Conservation (phyloP, 2,329 filamentous ascomycete genomes). For the Curvularia lunata region DNA sequence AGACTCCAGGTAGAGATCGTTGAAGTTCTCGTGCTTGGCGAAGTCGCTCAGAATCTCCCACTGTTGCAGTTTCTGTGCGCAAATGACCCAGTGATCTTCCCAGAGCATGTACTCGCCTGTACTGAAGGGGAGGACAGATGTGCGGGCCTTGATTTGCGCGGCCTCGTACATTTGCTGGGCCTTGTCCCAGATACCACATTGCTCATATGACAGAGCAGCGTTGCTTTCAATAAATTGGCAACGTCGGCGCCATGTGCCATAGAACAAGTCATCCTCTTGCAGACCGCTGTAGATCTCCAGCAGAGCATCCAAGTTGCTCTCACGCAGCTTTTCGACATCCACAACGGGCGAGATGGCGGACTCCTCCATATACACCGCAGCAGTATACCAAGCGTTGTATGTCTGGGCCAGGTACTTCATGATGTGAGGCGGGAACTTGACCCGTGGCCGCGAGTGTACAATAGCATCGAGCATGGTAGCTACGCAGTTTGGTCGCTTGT, state of each 20-base stretch:
- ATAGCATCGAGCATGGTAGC: conserved; percentile 89
- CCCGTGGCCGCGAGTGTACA: conserved; percentile 81
- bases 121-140: conserved; percentile 93
- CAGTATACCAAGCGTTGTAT: conserved; percentile 98
- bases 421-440: conserved; percentile 93
- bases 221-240: conserved; percentile 98
- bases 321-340: conserved; percentile 82
- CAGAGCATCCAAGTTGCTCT: conserved; percentile 96
- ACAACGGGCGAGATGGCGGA: conserved; percentile 82
- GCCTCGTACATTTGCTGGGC: conserved; percentile 96
- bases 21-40: conserved; percentile 98
- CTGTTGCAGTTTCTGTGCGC: conserved; percentile 96
- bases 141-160: conserved; percentile 95
- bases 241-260: conserved; percentile 92
- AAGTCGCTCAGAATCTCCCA: conserved; percentile 99
- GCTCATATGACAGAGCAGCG: conserved; percentile 94
- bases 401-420: conserved; percentile 94
- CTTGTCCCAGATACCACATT: conserved; percentile 99
- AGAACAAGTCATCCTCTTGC: conserved; percentile 96
- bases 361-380: conserved; percentile 86
- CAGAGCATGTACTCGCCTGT: conserved; percentile 98
- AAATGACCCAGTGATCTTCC: conserved; percentile 99
- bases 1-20: conserved; percentile 92
- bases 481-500: conserved; percentile 93
- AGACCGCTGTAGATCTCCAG: conserved; percentile 89